Percentiles rank a stretch among this genome's conserved stretches.
Evolutionary conservation across 202 grass and related monocot genomes (phyloP).

Genomic region (Dendrocalamus latiflorus): DNA sequence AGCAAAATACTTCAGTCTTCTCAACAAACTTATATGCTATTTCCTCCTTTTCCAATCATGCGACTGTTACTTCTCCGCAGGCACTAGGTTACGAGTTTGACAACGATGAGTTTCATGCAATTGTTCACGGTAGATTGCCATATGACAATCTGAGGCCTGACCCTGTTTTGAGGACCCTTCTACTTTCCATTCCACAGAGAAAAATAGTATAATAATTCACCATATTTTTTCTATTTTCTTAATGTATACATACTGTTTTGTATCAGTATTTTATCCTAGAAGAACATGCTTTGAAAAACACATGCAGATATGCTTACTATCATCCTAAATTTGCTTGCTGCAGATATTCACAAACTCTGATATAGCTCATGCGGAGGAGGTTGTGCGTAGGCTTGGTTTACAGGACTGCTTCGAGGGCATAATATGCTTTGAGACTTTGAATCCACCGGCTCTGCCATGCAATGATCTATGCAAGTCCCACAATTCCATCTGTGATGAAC

Average conservation of each 20-base stretch:
- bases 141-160: conserved; percentile 58
- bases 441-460: conserved; percentile 18
- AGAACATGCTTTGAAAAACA: background rate
- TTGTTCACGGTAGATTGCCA: conserved; percentile 65
- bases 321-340: background rate
- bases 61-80: conserved; percentile 13
- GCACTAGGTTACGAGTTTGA: conserved; percentile 54
- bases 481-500: background rate
- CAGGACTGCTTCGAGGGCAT: conserved; percentile 57
- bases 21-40: background rate
- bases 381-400: conserved; percentile 39
- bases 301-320: background rate
- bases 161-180: conserved; percentile 46
- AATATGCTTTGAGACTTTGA: conserved; percentile 68
- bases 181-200: conserved; percentile 58
- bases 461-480: background rate
- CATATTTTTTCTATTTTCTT: background rate
- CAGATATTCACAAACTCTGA: conserved; percentile 68
- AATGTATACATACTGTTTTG: background rate
- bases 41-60: background rate
- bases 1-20: background rate
- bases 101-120: conserved; percentile 56
- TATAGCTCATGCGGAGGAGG: conserved; percentile 39
- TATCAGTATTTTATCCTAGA: background rate
- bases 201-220: conserved; percentile 46